Evolutionary conservation across 2,329 filamentous ascomycete genomes (phyloP).

Genomic region (Trichoderma endophyticum): DNA sequence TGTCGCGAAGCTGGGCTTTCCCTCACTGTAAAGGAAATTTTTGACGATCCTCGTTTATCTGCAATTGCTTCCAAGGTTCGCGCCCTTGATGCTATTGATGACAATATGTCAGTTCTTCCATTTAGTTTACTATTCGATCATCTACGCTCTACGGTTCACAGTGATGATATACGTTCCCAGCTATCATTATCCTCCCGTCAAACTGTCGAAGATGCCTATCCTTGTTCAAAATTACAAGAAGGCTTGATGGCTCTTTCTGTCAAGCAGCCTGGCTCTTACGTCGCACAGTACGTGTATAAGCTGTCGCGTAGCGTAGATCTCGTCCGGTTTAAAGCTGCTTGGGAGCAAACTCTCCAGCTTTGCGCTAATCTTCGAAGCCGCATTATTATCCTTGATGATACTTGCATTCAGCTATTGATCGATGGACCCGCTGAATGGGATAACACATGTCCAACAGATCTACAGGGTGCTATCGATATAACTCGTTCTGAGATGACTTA

Average conservation of each 20-base stretch:
- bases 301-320: background rate
- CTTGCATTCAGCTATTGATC: background rate
- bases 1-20: conserved; percentile 14
- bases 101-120: background rate
- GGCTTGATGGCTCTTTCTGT: conserved; percentile 21
- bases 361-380: conserved; percentile 19
- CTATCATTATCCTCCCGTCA: background rate
- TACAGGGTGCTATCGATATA: background rate
- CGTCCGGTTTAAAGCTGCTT: conserved; percentile 14
- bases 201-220: conserved; percentile 20
- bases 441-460: background rate
- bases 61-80: background rate
- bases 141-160: background rate
- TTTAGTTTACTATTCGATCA: background rate
- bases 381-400: conserved; percentile 15
- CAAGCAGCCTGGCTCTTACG: conserved; percentile 19
- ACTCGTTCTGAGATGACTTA: conserved; percentile 9
- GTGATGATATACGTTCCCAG: background rate
- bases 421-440: background rate
- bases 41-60: conserved; percentile 17
- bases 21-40: conserved; percentile 15
- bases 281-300: conserved; percentile 3
- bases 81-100: background rate
- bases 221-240: conserved; percentile 21
- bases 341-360: conserved; percentile 15